A percentile compares a stretch with the other conserved stretches of the same genome.
Evolutionary conservation across 179 eudicot species (phyloP).

Genomic region (Gypsophila paniculata): DNA sequence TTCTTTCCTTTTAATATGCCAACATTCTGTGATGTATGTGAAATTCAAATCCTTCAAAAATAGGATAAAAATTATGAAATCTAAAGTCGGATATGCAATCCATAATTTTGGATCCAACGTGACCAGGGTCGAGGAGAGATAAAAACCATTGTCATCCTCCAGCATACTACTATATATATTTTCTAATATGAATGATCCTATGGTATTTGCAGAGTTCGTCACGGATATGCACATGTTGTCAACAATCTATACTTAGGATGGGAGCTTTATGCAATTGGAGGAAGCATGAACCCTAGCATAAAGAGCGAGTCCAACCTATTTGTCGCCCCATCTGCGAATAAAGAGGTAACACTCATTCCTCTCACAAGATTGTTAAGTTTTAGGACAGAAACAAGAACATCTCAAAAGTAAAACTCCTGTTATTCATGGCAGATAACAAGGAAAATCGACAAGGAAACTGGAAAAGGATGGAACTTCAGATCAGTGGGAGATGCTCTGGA

Average conservation of each 20-base stretch:
- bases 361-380: neutral
- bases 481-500: conserved; percentile 64
- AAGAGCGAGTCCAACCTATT: conserved; percentile 77
- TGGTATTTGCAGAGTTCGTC: conserved; percentile 51
- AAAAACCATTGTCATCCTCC: too few relatives aligned
- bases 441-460: conserved; percentile 30
- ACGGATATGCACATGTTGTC: conserved; percentile 87
- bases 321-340: conserved; percentile 52
- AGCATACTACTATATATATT: neutral
- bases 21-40: too few relatives aligned
- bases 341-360: conserved; percentile 50
- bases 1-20: neutral
- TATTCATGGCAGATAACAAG: conserved; percentile 42
- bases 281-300: conserved; percentile 78
- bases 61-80: too few relatives aligned
- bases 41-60: too few relatives aligned
- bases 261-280: conserved; percentile 81
- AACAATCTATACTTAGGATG: conserved; percentile 85
- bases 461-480: conserved; percentile 37
- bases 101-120: too few relatives aligned
- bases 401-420: neutral
- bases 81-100: too few relatives aligned
- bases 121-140: too few relatives aligned
- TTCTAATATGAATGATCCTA: neutral
- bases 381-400: conserved; percentile 1